Evolutionary conservation across 2,329 filamentous ascomycete species (phyloP).

Genomic region (Plenodomus tracheiphilus): DNA sequence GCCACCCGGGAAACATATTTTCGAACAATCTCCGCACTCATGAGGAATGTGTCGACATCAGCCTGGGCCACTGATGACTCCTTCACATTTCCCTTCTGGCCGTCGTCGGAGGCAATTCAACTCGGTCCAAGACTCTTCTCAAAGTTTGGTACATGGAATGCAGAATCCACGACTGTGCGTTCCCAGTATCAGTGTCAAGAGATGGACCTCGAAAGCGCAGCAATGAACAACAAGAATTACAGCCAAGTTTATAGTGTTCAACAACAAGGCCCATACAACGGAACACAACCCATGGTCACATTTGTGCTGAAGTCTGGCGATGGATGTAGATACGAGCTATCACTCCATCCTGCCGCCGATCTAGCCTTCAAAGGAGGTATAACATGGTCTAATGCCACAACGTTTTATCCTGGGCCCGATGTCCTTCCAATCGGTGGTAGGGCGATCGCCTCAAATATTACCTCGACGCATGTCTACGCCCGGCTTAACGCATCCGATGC

Average conservation of each 20-base stretch:
- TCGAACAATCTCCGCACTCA: slow-evolving; percentile 11
- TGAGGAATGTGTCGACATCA: slow-evolving; percentile 17
- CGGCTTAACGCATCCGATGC: slow-evolving; percentile 14
- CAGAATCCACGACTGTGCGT: slow-evolving; percentile 5
- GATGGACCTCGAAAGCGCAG: slow-evolving; percentile 17
- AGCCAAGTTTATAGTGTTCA: slow-evolving; percentile 1
- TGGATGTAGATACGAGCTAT: slow-evolving; percentile 16
- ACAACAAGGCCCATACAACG: slow-evolving; percentile 11
- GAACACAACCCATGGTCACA: slow-evolving; percentile 16
- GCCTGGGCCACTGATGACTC: slow-evolving; percentile 17
- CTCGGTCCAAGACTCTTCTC: slow-evolving; percentile 10
- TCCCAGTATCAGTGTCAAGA: slow-evolving; percentile 10
- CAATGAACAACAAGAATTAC: slow-evolving; percentile 5
- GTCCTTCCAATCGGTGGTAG: not conserved
- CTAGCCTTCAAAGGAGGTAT: slow-evolving; percentile 14
- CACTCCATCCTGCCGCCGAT: slow-evolving; percentile 11
- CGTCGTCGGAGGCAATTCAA: slow-evolving; percentile 11
- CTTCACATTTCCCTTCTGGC: slow-evolving; percentile 18
- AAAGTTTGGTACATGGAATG: slow-evolving; percentile 8
- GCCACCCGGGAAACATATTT: slow-evolving; percentile 17
- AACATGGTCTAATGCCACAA: slow-evolving; percentile 15
- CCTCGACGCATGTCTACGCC: slow-evolving; percentile 8
- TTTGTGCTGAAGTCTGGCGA: slow-evolving; percentile 13
- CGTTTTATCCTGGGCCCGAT: slow-evolving; percentile 1
- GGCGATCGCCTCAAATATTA: slow-evolving; percentile 1